Evolutionary conservation across 23 red algal genomes (phyloP), one percentile per base, ranked within the genome.

Genomic region (Gracilaria gracilis): DNA sequence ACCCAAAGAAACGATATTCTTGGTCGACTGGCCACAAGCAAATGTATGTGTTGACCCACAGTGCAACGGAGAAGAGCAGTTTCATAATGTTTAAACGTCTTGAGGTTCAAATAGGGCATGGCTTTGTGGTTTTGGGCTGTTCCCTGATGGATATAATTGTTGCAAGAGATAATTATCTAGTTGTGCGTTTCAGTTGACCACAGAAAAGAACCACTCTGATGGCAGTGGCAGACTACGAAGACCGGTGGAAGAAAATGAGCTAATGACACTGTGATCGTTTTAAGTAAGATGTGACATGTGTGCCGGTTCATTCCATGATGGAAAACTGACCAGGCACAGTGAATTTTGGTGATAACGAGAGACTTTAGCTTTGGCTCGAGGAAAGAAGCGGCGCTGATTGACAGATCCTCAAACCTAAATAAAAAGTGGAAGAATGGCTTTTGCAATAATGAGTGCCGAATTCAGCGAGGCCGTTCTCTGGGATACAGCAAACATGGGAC

Each of bases 31-130:
- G 64, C 32, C 32, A 36, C 38, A 34, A 0, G 27, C 64, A 69
- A 37, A 36, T 31, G 64, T 69, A 69, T 69, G 64, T 69, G 64
- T 15, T 37, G 29, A 69, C 28, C 64, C 64, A 69, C 32, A 36
- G 64, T 24, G 1, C 31, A 69, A 20, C 11, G 32, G 33, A 37
- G 27, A 28, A 29, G 27, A 69, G 37, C 0, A 7, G 31, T 32
- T 69, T 37, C 28, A 37, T 36, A 69, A 31, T 9, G 15, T 37
- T 69, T 9, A 15, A 38, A 19, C 37, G 27, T 69, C 64, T 38
- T 69, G 64, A 69, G 64, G 31, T 34, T 36, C 37, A 2, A 69
- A 38, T 14, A 36, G 31, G 12, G 32, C 32, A 8, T 19, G 31
- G 31, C 64, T 69, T 37, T 17, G 32, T 19, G 31, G 31, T 32